Evolutionary conservation across 2,329 filamentous ascomycete genomes (phyloP).

Genomic region (Neofusicoccum kwambonambiense): DNA sequence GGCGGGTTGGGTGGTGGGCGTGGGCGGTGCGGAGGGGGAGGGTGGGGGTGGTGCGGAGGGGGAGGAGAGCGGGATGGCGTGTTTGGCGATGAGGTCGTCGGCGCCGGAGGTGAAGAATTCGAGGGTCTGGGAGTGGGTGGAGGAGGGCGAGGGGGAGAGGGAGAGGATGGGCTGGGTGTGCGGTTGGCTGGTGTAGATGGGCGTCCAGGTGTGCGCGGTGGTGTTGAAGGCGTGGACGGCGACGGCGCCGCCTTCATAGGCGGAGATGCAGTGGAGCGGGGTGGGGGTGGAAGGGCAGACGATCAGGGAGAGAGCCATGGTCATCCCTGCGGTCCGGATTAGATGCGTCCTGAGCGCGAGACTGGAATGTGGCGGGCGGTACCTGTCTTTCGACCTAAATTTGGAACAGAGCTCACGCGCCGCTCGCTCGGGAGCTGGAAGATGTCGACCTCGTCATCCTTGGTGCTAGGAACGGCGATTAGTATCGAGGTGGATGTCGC

Average conservation of each 20-base stretch:
- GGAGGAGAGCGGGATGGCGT: conserved; percentile 54
- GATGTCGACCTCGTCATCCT: conserved; percentile 67
- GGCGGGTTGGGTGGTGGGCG: not conserved
- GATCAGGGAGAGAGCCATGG: conserved; percentile 73
- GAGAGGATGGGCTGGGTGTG: conserved; percentile 84
- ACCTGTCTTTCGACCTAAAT: conserved; percentile 46
- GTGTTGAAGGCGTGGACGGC: conserved; percentile 60
- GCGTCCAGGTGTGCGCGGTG: conserved; percentile 42
- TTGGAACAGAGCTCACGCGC: conserved; percentile 61
- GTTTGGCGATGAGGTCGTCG: conserved; percentile 75
- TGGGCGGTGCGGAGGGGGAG: not conserved
- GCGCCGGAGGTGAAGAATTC: conserved; percentile 78
- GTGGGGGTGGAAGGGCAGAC: conserved; percentile 28
- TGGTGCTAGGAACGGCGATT: conserved; percentile 68
- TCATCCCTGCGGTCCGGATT: conserved; percentile 63
- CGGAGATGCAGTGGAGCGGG: conserved; percentile 64
- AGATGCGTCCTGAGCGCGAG: not conserved
- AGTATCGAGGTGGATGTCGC: conserved; percentile 38
- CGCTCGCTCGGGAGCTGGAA: conserved; percentile 75
- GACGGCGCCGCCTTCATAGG: conserved; percentile 81
- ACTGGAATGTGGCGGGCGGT: not conserved
- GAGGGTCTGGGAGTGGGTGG: conserved; percentile 30
- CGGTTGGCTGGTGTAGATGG: conserved; percentile 62
- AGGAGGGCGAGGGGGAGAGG: conserved; percentile 36
- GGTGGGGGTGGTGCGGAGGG: conserved; percentile 38